phyloP scores from a whole-genome alignment of 805 yeast species.

The Brettanomyces nanus region DNA sequence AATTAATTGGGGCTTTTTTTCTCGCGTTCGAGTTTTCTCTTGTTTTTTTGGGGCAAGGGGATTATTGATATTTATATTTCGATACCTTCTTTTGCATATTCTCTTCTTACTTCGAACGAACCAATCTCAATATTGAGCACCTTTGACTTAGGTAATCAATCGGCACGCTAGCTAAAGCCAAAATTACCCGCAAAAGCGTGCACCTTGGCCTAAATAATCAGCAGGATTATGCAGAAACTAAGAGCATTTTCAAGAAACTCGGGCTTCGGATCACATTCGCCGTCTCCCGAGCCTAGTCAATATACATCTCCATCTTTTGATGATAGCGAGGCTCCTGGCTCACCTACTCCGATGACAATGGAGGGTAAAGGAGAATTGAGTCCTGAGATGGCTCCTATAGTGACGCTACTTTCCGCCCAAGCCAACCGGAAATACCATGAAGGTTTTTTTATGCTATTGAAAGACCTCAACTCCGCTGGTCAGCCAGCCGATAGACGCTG shows the following conservation, averaged over 20 bases:
- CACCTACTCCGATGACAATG: slow-evolving; percentile 14
- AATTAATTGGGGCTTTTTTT: too few relatives aligned
- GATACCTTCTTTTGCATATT: too few relatives aligned
- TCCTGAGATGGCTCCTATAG: slow-evolving; percentile 56
- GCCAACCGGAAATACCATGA: slow-evolving; percentile 67
- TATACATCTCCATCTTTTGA: slow-evolving; percentile 4
- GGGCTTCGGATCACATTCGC: slow-evolving; percentile 5
- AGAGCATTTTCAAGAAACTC: slow-evolving; percentile 15
- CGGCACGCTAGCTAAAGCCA: too few relatives aligned
- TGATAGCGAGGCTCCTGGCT: slow-evolving; percentile 5
- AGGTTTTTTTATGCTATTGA: slow-evolving; percentile 66
- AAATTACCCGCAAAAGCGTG: too few relatives aligned
- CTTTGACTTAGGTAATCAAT: too few relatives aligned
- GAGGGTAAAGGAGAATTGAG: slow-evolving; percentile 24
- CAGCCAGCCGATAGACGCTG: slow-evolving; percentile 76
- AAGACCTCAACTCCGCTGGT: slow-evolving; percentile 78
- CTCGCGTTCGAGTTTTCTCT: too few relatives aligned
- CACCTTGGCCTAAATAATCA: neutral
- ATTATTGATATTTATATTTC: too few relatives aligned
- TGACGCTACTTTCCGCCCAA: slow-evolving; percentile 67
- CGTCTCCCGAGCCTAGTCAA: slow-evolving; percentile 5
- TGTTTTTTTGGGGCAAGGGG: too few relatives aligned
- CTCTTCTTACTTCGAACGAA: too few relatives aligned
- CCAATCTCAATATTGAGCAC: too few relatives aligned
- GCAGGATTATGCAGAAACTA: slow-evolving; percentile 16